Evolutionary conservation across 108 stramenopile species (phyloP), one percentile per base, ranked within the genome.

Genomic region (Stephanodiscus minutulus): DNA sequence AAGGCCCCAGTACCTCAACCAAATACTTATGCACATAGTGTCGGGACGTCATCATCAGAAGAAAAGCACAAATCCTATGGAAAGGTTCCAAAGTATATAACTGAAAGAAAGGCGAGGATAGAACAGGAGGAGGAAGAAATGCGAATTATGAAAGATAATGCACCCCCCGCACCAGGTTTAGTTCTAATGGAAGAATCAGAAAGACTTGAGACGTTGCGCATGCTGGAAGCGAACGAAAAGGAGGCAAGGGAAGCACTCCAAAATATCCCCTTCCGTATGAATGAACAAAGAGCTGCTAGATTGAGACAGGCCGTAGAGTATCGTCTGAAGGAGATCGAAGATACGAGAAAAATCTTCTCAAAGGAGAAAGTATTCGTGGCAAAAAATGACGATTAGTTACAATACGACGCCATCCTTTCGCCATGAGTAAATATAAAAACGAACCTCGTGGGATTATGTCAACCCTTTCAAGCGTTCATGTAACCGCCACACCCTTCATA

Each of bases 211-310:
- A 81, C 80, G 4, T 57, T 81, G 11, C 35, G 72, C 17, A 20
- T 81, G 37, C 67, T 81, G 12, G 74, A 81, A 46, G 72, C 67
- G 66, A 81, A 76, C 43, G 74, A 81, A 63, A 66, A 69, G 57
- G 49, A 63, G 35, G 68, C 66, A 44, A 59, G 64, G 50, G 67
- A 64, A 20, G 74, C 48, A 57, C 80, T 81, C 0, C 12, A 10
- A 63, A 71, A 66, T 31, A 84, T 86, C 46, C 79, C 83, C 18
- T 76, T 82, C 58, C 37, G 54, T 27, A 74, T 82, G 76, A 81
- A 78, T 53, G 64, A 52, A 18, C 61, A 71, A 58, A 46, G 73
- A 52, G 73, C 73, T 22, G 66, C 66, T 3, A 66, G 73, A 39
- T 20, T 74, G 50, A 60, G 66, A 67, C 66, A 81, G 50, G 69